Evolutionary conservation across 371 early-diverging fungal species (phyloP), one percentile per base, ranked within the genome.

Genomic region (Mucor indicus): DNA sequence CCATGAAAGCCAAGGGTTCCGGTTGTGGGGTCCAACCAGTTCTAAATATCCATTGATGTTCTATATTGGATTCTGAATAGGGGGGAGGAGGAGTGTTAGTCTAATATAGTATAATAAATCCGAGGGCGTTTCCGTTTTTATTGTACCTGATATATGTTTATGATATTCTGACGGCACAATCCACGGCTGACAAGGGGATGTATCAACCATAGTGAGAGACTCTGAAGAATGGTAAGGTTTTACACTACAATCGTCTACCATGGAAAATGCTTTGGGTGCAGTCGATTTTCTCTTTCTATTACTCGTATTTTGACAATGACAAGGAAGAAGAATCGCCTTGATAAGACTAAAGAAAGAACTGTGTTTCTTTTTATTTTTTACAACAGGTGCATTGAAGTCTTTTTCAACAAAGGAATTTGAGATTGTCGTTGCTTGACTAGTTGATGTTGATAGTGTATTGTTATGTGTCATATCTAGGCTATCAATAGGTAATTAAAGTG

Each of bases 261-360:
- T 16, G 2, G n/a, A n/a, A n/a, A n/a, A n/a, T n/a, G n/a, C n/a
- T n/a, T n/a, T n/a, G n/a, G n/a, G n/a, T n/a, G n/a, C n/a, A n/a
- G n/a, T n/a, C n/a, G n/a, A 13, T 40, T 24, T 13, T 40, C 27
- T 40, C 25, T 15, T 40, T 9, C 91, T 93, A 1, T 54, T 75
- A 17, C 77, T 95, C 3, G 84, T 89, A n/a, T n/a, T n/a, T n/a
- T n/a, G n/a, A n/a, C n/a, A n/a, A n/a, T n/a, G n/a, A n/a, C n/a
- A n/a, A n/a, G n/a, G n/a, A n/a, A n/a, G n/a, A n/a, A n/a, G n/a
- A n/a, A n/a, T n/a, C n/a, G n/a, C n/a, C n/a, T n/a, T n/a, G n/a
- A n/a, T n/a, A n/a, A n/a, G n/a, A n/a, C n/a, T n/a, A n/a, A n/a
- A n/a, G n/a, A n/a, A n/a, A n/a, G n/a, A n/a, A n/a, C n/a, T n/a